Base-by-base conservation (phyloP, 805 yeast genomes). In the Danielozyma ontarioensis region DNA sequence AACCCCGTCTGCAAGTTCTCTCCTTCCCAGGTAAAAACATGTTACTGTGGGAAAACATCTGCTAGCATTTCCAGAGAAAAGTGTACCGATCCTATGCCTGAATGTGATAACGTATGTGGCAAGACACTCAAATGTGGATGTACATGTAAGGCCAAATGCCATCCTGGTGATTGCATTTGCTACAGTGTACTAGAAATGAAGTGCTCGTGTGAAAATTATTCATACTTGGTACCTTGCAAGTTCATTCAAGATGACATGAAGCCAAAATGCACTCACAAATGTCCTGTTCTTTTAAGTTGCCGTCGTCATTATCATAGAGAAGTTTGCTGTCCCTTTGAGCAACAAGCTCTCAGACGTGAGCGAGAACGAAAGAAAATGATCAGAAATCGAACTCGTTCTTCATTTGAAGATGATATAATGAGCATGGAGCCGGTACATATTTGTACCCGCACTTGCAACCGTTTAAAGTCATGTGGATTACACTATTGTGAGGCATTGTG, bases 11-110 rank as follows among this genome's bases (percentile, higher is more conserved):
- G 97, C 58, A 83, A 81, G 10, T 62, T 66, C 28, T 64, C 83
- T 4, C 95, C 95, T 0, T 59, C 65, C 13, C 42, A 59, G 1
- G 55, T 80, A n/a, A 72, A 64, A 17, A 71, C 75, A 1, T 88
- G 97, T 59, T 83, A 81, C 24, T 88, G 97, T 65, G 95, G 96
- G 1, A 78, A 81, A 48, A 70, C 77, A 2, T 44, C 50, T 4
- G 50, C 50, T 2, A 64, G 63, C 1, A 37, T 72, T 11, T 54
- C 59, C 10, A 70, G 96, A 42, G 45, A 44, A 0, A 58, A 67
- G 19, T 88, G 97, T 57, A 66, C 82, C 2, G 95, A 86, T 42
- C 82, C 87, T 1, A 69, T 87, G 24, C 93, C 95, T 3, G 76
- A 80, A 7, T 88, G 97, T 61, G 78, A 68, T 5, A 48, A 66